phyloP scores from a whole-genome alignment of 441 rosid genomes.

The Syzygium malaccense region DNA sequence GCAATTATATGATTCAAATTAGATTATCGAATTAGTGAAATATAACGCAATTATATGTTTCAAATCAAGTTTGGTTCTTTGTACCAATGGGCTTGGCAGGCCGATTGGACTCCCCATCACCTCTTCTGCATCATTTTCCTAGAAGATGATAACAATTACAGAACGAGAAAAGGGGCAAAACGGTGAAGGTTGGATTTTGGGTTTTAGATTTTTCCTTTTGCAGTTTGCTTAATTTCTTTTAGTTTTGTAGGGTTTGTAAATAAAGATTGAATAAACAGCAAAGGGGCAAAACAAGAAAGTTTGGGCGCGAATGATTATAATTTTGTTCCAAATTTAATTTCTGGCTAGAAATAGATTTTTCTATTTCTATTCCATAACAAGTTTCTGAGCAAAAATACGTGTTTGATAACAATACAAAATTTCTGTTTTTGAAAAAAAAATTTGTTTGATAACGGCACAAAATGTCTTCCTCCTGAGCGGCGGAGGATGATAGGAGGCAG shows the following conservation, averaged over 20 bases:
- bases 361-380: too few species aligned
- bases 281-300: not conserved
- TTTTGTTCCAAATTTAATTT: too few species aligned
- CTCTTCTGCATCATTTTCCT: too few species aligned
- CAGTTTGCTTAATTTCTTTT: not conserved
- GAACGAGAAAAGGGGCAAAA: not conserved
- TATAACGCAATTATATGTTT: not conserved
- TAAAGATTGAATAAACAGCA: not conserved
- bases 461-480: too few species aligned
- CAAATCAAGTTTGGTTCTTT: too few species aligned
- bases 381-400: too few species aligned
- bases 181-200: not conserved
- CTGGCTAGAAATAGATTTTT: too few species aligned
- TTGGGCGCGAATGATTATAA: not conserved
- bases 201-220: not conserved
- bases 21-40: not conserved
- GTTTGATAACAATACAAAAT: too few species aligned
- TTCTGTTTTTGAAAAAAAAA: too few species aligned
- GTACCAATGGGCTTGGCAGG: not conserved
- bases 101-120: too few species aligned
- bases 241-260: not conserved
- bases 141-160: not conserved
- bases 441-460: too few species aligned
- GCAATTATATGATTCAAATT: not conserved
- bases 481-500: fast-evolving